Conservation (phyloP, 257 asterid genomes). For the Haberlea rhodopensis region DNA sequence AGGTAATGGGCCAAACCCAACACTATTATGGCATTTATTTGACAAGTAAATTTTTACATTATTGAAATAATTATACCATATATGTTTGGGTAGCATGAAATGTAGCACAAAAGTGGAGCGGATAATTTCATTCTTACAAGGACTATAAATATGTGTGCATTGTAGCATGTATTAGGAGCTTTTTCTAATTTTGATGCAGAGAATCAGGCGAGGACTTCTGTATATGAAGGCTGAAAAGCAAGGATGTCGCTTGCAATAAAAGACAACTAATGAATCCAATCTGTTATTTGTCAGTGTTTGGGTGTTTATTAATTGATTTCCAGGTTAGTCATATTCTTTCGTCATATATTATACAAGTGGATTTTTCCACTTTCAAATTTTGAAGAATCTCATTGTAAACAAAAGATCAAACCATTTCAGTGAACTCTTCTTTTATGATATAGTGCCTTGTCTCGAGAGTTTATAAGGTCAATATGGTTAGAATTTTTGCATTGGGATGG, state of each 20-base stretch:
- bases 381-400: not conserved
- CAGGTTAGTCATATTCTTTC: not conserved
- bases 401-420: not conserved
- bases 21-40: too few relatives aligned
- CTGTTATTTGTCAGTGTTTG: not conserved
- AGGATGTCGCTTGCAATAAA: conserved; percentile 61
- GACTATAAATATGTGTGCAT: too few relatives aligned
- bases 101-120: too few relatives aligned
- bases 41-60: too few relatives aligned
- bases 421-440: not conserved
- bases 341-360: not conserved
- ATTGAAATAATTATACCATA: too few relatives aligned
- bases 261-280: not conserved
- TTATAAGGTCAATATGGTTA: not conserved
- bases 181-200: too few relatives aligned
- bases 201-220: conserved; percentile 67
- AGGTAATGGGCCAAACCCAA: too few relatives aligned
- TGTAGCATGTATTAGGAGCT: too few relatives aligned
- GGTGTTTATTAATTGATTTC: too few relatives aligned
- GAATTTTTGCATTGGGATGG: not conserved
- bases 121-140: too few relatives aligned
- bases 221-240: conserved; percentile 76
- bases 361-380: not conserved
- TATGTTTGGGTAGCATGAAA: too few relatives aligned
- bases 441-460: not conserved